Evolutionary conservation across 352 stramenopile species (phyloP), one percentile per base, ranked within the genome.

Genomic region (Phytophthora cryptogea): DNA sequence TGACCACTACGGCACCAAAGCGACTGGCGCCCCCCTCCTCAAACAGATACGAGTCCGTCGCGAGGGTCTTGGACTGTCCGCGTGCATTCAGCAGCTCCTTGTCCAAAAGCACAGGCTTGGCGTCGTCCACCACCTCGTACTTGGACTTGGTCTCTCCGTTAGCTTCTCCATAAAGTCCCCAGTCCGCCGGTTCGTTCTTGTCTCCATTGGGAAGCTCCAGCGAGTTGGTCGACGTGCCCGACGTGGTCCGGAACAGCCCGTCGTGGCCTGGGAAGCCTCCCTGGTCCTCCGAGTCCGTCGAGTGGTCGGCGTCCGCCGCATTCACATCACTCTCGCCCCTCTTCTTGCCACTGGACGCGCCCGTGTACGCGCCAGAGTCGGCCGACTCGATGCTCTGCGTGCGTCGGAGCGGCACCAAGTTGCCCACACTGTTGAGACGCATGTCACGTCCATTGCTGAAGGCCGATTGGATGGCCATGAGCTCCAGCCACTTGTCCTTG

Each of bases 401-500:
- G 26, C 71, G 64, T 3, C 60, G 53, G 41, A 71, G 32, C 13
- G 59, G 64, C 32, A 63, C 54, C 8, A 76, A 56, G 32, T 42
- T 70, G 8, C 68, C 64, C 2, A 67, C 62, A 26, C 65, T 75
- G 30, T 47, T 52, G 11, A 74, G 36, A 0, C 68, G 42, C 55
- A 65, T 61, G 41, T 66, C 66, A 2, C 61, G 43, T 13, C 44
- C 45, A 17, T 16, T 39, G 8, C 61, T 39, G 11, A 77, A 74
- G 14, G 67, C 66, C 9, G 63, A 64, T 23, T 71, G 70, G 27
- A 63, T 47, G 30, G 51, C 54, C 69, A 92, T 84, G 28, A 90
- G 68, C 36, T 86, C 72, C 27, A 90, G 63, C 86, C 86, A 94
- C 51, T 76, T 68, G 43, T 57, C 44, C 68, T 92, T 88, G 13